phyloP scores from a whole-genome alignment of 345 rosid species.

The Excoecaria cochinchinensis region DNA sequence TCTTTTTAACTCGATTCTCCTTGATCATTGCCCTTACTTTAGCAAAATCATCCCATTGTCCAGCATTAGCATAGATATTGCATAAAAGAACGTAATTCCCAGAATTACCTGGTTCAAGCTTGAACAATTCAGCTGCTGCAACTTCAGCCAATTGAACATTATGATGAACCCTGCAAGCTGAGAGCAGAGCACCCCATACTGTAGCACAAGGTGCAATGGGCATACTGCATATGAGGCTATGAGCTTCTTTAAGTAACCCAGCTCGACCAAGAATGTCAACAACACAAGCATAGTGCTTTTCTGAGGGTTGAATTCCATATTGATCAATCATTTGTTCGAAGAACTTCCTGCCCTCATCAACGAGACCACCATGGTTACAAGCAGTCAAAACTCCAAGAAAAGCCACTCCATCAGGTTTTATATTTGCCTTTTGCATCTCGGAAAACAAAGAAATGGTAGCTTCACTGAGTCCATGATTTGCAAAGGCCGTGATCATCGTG shows the following conservation, averaged over 20 bases:
- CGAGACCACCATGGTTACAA: slow-evolving; percentile 39
- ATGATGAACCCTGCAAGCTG: slow-evolving; percentile 31
- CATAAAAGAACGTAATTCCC: slow-evolving; percentile 36
- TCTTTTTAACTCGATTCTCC: slow-evolving; percentile 32
- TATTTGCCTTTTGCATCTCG: slow-evolving; percentile 29
- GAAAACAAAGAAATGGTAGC: slow-evolving; percentile 29
- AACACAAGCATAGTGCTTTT: slow-evolving; percentile 37
- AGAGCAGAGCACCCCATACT: slow-evolving; percentile 39
- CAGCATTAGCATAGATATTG: slow-evolving; percentile 33
- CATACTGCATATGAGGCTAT: slow-evolving; percentile 24
- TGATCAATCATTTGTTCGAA: slow-evolving; percentile 33
- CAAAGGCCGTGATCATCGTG: slow-evolving; percentile 35
- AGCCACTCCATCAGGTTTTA: slow-evolving; percentile 32
- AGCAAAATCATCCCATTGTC: slow-evolving; percentile 28
- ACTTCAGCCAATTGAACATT: slow-evolving; percentile 32
- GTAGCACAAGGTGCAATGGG: slow-evolving; percentile 23
- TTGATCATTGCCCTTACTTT: slow-evolving; percentile 34
- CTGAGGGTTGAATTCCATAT: slow-evolving; percentile 30
- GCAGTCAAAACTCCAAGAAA: slow-evolving; percentile 39
- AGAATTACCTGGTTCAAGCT: slow-evolving; percentile 38
- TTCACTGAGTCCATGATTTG: slow-evolving; percentile 34
- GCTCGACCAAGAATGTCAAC: slow-evolving; percentile 41
- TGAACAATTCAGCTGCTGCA: slow-evolving; percentile 34
- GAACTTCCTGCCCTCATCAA: slow-evolving; percentile 34
- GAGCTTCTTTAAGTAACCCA: slow-evolving; percentile 34